Evolutionary conservation across 768 basidiomycete species (phyloP).

Genomic region (Suillus subalutaceus): DNA sequence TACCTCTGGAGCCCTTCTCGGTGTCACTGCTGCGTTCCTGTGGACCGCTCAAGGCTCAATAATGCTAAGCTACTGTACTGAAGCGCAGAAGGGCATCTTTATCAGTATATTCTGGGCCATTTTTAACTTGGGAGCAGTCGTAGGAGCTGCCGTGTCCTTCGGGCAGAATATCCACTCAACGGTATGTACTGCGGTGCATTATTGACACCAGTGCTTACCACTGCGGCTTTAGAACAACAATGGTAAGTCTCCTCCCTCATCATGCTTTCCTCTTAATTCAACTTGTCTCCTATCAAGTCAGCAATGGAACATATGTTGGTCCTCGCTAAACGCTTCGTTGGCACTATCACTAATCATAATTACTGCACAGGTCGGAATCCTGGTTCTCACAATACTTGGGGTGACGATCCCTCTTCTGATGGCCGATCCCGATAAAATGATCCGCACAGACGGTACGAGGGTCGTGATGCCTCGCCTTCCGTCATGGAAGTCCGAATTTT

Average conservation of each 20-base stretch:
- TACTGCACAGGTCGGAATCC: slow-evolving; percentile 41
- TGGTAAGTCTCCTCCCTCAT: slow-evolving; percentile 23
- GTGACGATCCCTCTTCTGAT: slow-evolving; percentile 66
- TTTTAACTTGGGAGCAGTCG: slow-evolving; percentile 80
- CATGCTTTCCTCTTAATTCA: background rate
- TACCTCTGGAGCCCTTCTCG: slow-evolving; percentile 69
- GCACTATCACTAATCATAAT: slow-evolving; percentile 47
- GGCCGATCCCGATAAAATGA: slow-evolving; percentile 71
- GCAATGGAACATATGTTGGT: slow-evolving; percentile 73
- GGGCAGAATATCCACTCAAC: slow-evolving; percentile 69
- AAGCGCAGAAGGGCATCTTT: slow-evolving; percentile 70
- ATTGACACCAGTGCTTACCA: background rate
- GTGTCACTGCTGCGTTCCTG: slow-evolving; percentile 66
- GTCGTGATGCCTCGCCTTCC: slow-evolving; percentile 65
- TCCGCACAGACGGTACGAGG: slow-evolving; percentile 72
- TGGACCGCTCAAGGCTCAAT: slow-evolving; percentile 82
- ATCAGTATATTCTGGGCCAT: slow-evolving; percentile 81
- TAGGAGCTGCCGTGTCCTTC: slow-evolving; percentile 73
- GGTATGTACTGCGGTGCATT: slow-evolving; percentile 37
- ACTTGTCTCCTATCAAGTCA: slow-evolving; percentile 40
- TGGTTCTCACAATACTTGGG: slow-evolving; percentile 69
- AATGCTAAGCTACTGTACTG: slow-evolving; percentile 81
- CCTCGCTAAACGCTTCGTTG: background rate
- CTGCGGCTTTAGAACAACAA: slow-evolving; percentile 21
- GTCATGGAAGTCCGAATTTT: slow-evolving; percentile 74